Conservation (phyloP, 176 grass and related monocot species). For the Oryza rufipogon region DNA sequence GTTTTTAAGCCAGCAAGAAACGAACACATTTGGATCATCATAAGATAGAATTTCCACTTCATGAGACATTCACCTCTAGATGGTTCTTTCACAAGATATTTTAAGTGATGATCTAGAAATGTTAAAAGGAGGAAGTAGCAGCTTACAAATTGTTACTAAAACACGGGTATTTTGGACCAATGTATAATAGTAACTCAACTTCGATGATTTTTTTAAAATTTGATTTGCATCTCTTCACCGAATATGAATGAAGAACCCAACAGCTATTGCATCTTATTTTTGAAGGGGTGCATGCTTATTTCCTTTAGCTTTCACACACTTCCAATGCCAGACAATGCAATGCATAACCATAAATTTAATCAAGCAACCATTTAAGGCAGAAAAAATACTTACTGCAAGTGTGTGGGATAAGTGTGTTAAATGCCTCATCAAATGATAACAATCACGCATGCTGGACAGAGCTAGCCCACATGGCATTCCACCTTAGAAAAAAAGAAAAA, state of each 20-base stretch:
- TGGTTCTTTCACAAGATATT: slow-evolving; percentile 20
- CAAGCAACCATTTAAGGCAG: neutral
- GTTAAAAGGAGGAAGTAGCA: neutral
- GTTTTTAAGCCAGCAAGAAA: slow-evolving; percentile 11
- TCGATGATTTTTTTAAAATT: neutral
- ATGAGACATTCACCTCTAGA: neutral
- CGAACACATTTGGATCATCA: slow-evolving; percentile 9
- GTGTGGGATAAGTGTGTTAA: neutral
- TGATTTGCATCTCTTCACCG: neutral
- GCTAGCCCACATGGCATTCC: neutral
- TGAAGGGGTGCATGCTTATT: neutral
- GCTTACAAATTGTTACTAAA: neutral
- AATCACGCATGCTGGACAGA: neutral
- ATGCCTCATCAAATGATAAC: neutral
- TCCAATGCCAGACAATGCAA: neutral
- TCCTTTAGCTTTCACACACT: slow-evolving; percentile 20
- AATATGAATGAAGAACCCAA: neutral
- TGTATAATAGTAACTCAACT: neutral
- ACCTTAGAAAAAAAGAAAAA: neutral
- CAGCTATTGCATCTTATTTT: slow-evolving; percentile 23
- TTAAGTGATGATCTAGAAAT: slow-evolving; percentile 4
- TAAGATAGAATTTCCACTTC: neutral
- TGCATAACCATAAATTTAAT: neutral
- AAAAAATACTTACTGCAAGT: neutral
- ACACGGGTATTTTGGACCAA: neutral